phyloP scores from a whole-genome alignment of 148 eudicot genomes.

The Vaccinium corymbosum region DNA sequence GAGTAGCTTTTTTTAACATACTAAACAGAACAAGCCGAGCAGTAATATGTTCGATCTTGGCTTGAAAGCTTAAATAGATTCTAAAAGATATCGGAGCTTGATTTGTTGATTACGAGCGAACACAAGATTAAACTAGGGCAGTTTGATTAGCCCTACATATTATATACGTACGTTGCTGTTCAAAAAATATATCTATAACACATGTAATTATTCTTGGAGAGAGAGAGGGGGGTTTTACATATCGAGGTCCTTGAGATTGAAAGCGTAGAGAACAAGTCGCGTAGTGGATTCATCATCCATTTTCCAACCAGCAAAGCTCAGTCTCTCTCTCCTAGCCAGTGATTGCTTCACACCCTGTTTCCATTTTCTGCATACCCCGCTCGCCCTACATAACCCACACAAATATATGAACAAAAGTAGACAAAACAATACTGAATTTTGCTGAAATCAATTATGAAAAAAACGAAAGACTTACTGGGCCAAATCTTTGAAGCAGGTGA shows the following conservation, averaged over 20 bases:
- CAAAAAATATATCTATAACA: background rate
- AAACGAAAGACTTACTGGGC: background rate
- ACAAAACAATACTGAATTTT: background rate
- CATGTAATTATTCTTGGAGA: background rate
- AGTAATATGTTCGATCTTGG: no score
- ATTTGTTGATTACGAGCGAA: no score
- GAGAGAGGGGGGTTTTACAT: slow-evolving; percentile 39
- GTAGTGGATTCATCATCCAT: slow-evolving; percentile 81
- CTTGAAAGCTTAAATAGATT: no score
- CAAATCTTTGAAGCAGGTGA: slow-evolving; percentile 1
- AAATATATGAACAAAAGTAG: background rate
- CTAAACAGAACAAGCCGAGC: no score
- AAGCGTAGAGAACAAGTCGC: slow-evolving; percentile 75
- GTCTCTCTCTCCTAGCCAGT: slow-evolving; percentile 54
- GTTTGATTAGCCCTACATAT: no score
- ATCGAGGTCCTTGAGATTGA: slow-evolving; percentile 83
- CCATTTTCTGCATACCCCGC: slow-evolving; percentile 84
- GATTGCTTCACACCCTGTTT: slow-evolving; percentile 78
- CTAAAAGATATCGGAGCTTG: no score
- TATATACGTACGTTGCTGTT: no score
- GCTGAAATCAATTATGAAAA: background rate
- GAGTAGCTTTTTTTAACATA: no score
- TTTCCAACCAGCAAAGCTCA: slow-evolving; percentile 84
- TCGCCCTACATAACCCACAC: slow-evolving; percentile 41
- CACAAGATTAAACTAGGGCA: no score